Conservation (phyloP, 441 rosid species). For the Euphorbia corollata region DNA sequence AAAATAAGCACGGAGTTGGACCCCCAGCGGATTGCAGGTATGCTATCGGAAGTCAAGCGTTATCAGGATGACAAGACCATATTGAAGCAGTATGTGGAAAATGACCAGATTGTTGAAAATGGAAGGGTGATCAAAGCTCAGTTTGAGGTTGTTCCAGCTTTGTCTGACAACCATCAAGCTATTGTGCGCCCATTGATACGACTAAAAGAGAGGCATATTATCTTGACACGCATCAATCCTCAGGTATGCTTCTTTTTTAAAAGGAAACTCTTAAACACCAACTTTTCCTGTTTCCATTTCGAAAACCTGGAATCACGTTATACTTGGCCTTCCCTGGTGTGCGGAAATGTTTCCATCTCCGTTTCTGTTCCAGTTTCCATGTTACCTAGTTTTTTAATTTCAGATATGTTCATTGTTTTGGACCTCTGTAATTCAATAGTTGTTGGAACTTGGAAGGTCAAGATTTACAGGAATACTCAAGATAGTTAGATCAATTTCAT, state of each 20-base stretch:
- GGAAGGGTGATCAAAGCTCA: constrained; percentile 73
- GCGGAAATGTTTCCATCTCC: too few relatives aligned
- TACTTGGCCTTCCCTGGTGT: too few relatives aligned
- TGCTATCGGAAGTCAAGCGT: constrained; percentile 75
- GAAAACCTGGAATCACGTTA: too few relatives aligned
- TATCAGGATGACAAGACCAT: constrained; percentile 83
- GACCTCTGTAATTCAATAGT: not conserved
- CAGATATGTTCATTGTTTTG: constrained; percentile 4
- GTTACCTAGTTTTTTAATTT: not conserved
- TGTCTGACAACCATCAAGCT: constrained; percentile 69
- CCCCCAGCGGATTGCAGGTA: constrained; percentile 63
- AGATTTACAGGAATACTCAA: not conserved
- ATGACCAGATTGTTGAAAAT: constrained; percentile 81
- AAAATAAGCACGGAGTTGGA: constrained; percentile 65
- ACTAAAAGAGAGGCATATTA: constrained; percentile 69
- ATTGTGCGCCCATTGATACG: constrained; percentile 78
- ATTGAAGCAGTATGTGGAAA: constrained; percentile 81
- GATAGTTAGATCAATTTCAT: not conserved
- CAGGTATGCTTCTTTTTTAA: constrained; percentile 43
- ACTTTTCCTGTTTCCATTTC: too few relatives aligned
- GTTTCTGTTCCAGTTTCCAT: too few relatives aligned
- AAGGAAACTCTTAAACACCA: not conserved
- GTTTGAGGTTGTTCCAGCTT: constrained; percentile 66
- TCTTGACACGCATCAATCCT: constrained; percentile 90
- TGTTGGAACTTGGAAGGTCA: not conserved